phyloP scores from a whole-genome alignment of 139 green algal species.

The Volvox africanus region DNA sequence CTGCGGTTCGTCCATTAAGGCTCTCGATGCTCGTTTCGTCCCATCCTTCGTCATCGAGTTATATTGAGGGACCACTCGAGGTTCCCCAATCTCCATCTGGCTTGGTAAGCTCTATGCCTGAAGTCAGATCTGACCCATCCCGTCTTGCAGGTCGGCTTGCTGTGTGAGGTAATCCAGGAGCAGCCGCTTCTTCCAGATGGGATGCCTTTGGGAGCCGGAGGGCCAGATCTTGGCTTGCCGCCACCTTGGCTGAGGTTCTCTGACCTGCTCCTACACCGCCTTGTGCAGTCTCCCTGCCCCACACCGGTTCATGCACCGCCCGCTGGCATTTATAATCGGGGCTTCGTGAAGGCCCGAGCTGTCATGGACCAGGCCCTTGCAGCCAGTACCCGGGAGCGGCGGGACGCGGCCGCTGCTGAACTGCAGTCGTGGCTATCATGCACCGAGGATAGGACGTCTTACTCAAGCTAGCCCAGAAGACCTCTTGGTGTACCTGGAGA shows the following conservation, averaged over 20 bases:
- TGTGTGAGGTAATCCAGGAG: too few species aligned
- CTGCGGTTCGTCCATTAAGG: too few species aligned
- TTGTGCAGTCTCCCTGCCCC: not conserved
- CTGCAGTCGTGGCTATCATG: not conserved
- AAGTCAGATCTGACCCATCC: not conserved
- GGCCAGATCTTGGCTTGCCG: too few species aligned
- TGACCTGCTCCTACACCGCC: not conserved
- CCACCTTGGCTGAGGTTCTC: not conserved
- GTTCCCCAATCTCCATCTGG: too few species aligned
- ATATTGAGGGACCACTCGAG: too few species aligned
- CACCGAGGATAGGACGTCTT: too few species aligned
- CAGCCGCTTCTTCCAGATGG: too few species aligned
- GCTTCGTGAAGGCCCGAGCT: not conserved
- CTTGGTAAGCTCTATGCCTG: too few species aligned
- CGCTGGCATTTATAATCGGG: not conserved
- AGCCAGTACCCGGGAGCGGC: not conserved
- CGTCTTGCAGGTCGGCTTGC: not conserved
- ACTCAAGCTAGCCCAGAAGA: not conserved
- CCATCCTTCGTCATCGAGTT: too few species aligned
- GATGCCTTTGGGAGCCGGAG: too few species aligned
- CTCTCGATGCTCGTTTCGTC: too few species aligned
- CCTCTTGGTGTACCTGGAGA: slow-evolving; percentile 4
- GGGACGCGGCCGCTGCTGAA: not conserved
- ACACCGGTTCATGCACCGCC: not conserved
- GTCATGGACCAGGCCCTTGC: not conserved